phyloP scores from a whole-genome alignment of 2,329 filamentous ascomycete species.

The Orbilia javanica region DNA sequence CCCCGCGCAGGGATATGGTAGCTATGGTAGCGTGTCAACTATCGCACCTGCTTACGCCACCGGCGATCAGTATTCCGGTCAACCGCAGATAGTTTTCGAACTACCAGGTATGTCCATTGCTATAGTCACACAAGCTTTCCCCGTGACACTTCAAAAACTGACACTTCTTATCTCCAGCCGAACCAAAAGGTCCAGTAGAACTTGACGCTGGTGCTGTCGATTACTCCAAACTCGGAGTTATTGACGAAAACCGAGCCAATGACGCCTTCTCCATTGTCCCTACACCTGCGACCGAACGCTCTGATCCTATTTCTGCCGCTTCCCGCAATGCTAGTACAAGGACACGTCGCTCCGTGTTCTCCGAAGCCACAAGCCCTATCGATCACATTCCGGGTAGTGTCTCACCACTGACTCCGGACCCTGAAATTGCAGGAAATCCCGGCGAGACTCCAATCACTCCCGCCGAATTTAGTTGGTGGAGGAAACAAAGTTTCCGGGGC shows the following conservation, averaged over 20 bases:
- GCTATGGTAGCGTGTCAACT: constrained; percentile 48
- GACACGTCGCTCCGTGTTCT: constrained; percentile 53
- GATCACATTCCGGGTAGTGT: constrained; percentile 29
- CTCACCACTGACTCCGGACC: constrained; percentile 51
- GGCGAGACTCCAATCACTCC: constrained; percentile 15
- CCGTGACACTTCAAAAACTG: constrained; percentile 15
- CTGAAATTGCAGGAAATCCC: constrained; percentile 44
- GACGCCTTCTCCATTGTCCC: constrained; percentile 52
- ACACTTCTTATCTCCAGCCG: constrained; percentile 37
- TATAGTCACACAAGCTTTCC: constrained; percentile 13
- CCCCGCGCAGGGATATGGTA: constrained; percentile 33
- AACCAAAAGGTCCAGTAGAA: constrained; percentile 50
- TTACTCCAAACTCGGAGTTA: constrained; percentile 43
- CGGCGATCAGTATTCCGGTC: constrained; percentile 37
- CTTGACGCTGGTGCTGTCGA: constrained; percentile 43
- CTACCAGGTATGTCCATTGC: constrained; percentile 39
- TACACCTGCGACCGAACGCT: constrained; percentile 54
- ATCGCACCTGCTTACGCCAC: constrained; percentile 49
- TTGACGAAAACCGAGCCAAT: constrained; percentile 35
- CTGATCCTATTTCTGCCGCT: constrained; percentile 44
- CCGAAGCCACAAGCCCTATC: constrained; percentile 48
- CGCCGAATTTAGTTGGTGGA: constrained; percentile 56
- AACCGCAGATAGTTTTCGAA: constrained; percentile 51
- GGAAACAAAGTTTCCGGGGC: constrained; percentile 46
- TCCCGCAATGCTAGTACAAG: constrained; percentile 38